A percentile compares a stretch with the other conserved stretches of the same genome.
These are phyloP conservation scores for Lecanosticta acicola DNA, from an alignment of 2,329 filamentous ascomycete species.

Conservation along the genomic window DNA sequence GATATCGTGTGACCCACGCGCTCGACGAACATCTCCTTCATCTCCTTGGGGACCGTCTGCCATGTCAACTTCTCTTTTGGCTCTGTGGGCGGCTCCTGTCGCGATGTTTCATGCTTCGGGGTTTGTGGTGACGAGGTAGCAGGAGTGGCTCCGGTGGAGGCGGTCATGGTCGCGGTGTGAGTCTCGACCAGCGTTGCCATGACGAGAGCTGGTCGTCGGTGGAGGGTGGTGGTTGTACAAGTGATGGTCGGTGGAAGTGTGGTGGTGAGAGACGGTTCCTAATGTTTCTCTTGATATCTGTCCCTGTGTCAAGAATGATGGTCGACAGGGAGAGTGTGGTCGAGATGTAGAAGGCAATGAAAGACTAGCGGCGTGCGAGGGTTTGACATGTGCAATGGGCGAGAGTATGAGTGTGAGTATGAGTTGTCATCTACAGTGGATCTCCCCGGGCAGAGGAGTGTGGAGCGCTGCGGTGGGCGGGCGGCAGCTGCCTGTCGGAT, in stretches of 20 bases:
- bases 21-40: slow-evolving; percentile 24
- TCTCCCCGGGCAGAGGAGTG: too few species aligned
- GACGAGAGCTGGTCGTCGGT: not conserved
- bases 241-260: not conserved
- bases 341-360: slow-evolving; percentile 5
- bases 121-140: not conserved
- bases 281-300: not conserved
- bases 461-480: too few species aligned
- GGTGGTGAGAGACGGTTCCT: not conserved
- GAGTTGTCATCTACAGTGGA: too few species aligned
- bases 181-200: slow-evolving; percentile 20
- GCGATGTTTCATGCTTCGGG: slow-evolving; percentile 1
- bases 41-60: slow-evolving; percentile 21
- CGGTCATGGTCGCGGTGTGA: slow-evolving; percentile 12
- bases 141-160: not conserved
- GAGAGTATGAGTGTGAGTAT: too few species aligned
- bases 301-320: not conserved
- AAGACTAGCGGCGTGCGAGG: slow-evolving; percentile 3
- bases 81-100: not conserved
- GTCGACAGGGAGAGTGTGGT: not conserved
- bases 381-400: not conserved
- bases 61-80: slow-evolving; percentile 9
- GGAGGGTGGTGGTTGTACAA: not conserved
- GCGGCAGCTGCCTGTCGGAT: too few species aligned
- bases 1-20: slow-evolving; percentile 13